Evolutionary conservation across 768 basidiomycete genomes (phyloP), one percentile per base, ranked within the genome.

Genomic region (Mycena vitilis): DNA sequence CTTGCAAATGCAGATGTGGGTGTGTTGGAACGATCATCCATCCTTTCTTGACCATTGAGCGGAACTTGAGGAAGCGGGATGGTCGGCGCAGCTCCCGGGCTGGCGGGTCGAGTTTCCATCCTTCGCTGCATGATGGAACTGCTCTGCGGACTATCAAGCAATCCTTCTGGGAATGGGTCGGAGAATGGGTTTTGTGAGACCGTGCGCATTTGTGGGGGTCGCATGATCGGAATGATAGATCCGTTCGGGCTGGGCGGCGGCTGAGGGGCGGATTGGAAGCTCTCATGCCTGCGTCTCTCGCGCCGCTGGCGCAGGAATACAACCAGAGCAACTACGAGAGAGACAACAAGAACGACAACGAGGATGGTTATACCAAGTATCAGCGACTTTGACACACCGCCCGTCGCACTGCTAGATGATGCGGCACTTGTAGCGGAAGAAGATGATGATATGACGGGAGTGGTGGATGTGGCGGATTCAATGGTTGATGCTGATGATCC

Each of bases 201-300:
- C 11, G 44, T 53, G 13, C 70, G 60, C 70, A 71, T 71, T 20
- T 52, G 49, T 2, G 71, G 64, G 38, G 70, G 71, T 18, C 48
- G 55, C 71, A 72, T 72, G 38, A 72, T 72, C 10, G 71, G 71
- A 40, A 72, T 68, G 55, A 72, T 63, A 18, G 67, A 69, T 13
- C 36, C 52, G 20, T 55, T 55, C 22, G 63, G 55, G 25, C 65
- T 67, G 37, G 34, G 25, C 25, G 57, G 53, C 34, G 53, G 51
- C 15, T 20, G 36, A 42, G 57, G 8, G 30, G 58, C 45, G 16
- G 53, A 60, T 16, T n/a, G 23, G 42, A 45, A 52, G 40, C 36
- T 54, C 12, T 51, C 30, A 30, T 30, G 30, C 0, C 64, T 60
- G 11, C 45, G 48, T 34, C 57, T 51, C 56, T 63, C 7, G n/a